These are phyloP conservation scores for Prototheca cutis DNA, from an alignment of 163 green algal genomes.

Conservation along the genomic window DNA sequence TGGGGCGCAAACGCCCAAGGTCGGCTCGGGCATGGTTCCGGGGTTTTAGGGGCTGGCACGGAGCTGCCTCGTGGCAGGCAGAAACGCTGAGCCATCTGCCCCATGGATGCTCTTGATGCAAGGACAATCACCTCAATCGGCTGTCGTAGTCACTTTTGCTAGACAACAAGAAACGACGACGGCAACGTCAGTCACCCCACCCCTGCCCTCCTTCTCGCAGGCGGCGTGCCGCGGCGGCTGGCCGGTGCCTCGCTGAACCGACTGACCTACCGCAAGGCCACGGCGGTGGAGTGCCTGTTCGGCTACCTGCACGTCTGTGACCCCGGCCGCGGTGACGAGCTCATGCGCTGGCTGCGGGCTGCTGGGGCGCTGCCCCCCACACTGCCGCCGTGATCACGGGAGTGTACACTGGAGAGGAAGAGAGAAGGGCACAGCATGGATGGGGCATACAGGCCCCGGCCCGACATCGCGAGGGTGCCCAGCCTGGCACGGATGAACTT, in stretches of 20 bases:
- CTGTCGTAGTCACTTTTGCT: no score
- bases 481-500: no score
- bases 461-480: no score
- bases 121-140: no score
- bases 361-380: background rate
- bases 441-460: no score
- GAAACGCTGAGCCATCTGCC: no score
- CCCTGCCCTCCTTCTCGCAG: background rate
- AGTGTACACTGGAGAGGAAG: no score
- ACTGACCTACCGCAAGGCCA: constrained; percentile 31
- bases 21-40: background rate
- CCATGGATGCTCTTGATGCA: no score
- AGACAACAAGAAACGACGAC: no score
- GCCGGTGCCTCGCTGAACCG: constrained; percentile 6
- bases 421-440: no score
- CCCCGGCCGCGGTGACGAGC: background rate
- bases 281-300: constrained; percentile 36
- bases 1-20: constrained; percentile 33
- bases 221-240: constrained; percentile 27
- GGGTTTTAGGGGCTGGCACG: background rate
- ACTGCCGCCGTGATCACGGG: background rate
- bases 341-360: background rate
- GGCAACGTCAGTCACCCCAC: background rate
- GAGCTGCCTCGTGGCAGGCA: no score
- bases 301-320: background rate